Percentiles rank a stretch among this genome's conserved stretches.
Conservation (phyloP, 805 yeast species). For the Candida mattraensis region DNA sequence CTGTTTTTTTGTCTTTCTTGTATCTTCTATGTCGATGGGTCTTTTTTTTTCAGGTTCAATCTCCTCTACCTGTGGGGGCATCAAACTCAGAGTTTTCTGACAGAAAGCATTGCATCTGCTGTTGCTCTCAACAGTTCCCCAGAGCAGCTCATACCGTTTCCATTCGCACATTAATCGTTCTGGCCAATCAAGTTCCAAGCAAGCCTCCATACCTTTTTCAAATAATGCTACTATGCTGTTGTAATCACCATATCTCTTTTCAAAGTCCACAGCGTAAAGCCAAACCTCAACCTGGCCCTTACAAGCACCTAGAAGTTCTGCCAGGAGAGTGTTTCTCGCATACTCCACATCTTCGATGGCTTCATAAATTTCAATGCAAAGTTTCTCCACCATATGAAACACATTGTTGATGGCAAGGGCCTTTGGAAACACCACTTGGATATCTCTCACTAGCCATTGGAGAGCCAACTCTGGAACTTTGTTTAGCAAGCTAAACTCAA, state of each 20-base stretch:
- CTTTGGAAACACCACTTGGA: constrained; percentile 23
- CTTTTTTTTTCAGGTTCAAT: constrained; percentile 5
- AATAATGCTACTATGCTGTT: constrained; percentile 31
- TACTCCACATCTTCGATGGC: constrained; percentile 28
- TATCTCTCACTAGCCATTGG: constrained; percentile 19
- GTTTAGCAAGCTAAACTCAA: constrained; percentile 8
- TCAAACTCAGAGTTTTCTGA: not conserved
- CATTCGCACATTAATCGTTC: constrained; percentile 49
- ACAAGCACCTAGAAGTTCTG: constrained; percentile 6
- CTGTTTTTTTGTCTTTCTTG: constrained; percentile 10
- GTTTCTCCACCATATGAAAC: constrained; percentile 45
- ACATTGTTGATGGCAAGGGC: constrained; percentile 36
- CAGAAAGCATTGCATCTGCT: constrained; percentile 5
- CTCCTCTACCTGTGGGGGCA: constrained; percentile 3
- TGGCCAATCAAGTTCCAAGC: constrained; percentile 46
- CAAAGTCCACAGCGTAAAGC: constrained; percentile 45
- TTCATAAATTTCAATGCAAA: constrained; percentile 37
- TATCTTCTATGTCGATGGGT: constrained; percentile 1
- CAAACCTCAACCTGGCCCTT: constrained; percentile 45
- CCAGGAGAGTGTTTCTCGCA: constrained; percentile 23
- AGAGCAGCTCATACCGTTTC: constrained; percentile 35
- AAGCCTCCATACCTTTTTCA: constrained; percentile 31
- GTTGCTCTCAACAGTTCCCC: constrained; percentile 30
- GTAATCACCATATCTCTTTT: constrained; percentile 30
- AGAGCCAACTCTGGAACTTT: constrained; percentile 7